Percentiles rank a stretch among this genome's conserved stretches.
These are phyloP conservation scores for Immersiella caudata DNA, from an alignment of 495 filamentous ascomycete species.

Conservation along the genomic window DNA sequence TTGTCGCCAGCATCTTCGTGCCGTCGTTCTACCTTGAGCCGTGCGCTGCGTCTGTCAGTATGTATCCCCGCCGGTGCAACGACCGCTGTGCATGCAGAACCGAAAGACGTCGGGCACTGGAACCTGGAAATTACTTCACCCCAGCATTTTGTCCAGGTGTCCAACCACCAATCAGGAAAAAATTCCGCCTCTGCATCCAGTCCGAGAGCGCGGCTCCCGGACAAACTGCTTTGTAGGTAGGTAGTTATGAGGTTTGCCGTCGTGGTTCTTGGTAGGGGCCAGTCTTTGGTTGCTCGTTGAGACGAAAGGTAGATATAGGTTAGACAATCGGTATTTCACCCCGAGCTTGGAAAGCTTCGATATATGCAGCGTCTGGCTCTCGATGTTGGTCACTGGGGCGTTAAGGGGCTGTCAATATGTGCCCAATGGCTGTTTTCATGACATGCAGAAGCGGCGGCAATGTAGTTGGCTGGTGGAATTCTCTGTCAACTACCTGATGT, in stretches of 20 bases:
- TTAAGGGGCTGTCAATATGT: neutral
- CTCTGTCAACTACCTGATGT: too few species aligned
- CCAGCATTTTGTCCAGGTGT: conserved; percentile 15
- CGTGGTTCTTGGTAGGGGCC: neutral
- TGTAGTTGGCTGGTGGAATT: too few species aligned
- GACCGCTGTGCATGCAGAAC: conserved; percentile 12
- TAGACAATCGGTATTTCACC: neutral
- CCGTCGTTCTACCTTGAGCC: neutral
- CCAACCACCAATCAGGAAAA: conserved; percentile 12
- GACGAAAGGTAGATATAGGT: neutral
- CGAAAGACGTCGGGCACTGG: conserved; percentile 14
- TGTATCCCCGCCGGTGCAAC: neutral
- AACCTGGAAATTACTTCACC: conserved; percentile 25
- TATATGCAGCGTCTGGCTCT: neutral
- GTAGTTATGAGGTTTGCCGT: neutral
- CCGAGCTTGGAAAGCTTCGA: too few species aligned
- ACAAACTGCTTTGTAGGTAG: neutral
- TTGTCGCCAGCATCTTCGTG: neutral
- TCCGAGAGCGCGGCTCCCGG: neutral
- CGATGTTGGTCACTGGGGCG: neutral
- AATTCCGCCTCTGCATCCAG: conserved; percentile 7
- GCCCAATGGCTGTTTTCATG: conserved; percentile 5
- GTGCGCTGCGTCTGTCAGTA: neutral
- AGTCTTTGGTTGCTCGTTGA: too few species aligned
- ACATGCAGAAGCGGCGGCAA: conserved; percentile 20